phyloP scores from a whole-genome alignment of 164 flowering plant genomes.

The Litsea cubeba region DNA sequence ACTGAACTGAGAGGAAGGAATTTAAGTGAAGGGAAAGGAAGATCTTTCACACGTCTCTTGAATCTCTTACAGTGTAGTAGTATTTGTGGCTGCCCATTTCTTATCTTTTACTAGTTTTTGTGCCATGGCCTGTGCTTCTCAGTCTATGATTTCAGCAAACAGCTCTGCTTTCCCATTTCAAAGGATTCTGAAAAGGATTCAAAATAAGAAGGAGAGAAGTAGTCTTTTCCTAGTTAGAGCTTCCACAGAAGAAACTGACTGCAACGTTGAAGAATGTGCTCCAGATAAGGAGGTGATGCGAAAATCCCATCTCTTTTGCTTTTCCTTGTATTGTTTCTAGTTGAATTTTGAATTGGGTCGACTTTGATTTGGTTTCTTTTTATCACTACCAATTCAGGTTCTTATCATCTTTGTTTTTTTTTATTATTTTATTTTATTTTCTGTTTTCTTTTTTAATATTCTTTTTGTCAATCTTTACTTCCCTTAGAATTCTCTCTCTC shows the following conservation, averaged over 20 bases:
- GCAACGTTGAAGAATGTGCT: conserved; percentile 91
- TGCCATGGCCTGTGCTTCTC: conserved; percentile 42
- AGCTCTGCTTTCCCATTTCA: conserved; percentile 27
- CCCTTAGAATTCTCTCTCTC: no score
- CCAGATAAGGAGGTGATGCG: conserved; percentile 89
- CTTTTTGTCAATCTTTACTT: no score
- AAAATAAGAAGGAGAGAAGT: conserved; percentile 10
- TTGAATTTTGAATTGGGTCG: no score
- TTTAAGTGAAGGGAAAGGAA: neutral
- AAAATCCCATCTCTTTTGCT: neutral
- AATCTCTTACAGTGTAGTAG: no score
- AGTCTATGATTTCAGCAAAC: conserved; percentile 42
- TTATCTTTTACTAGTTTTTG: neutral
- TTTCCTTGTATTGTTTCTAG: neutral
- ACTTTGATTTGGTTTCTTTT: no score
- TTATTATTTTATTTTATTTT: no score
- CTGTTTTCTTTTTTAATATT: no score
- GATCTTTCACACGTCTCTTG: neutral
- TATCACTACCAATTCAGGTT: no score
- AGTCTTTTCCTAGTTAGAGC: conserved; percentile 37
- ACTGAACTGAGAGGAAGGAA: neutral
- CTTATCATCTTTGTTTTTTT: no score
- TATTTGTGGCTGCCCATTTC: neutral
- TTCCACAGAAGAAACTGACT: conserved; percentile 55
- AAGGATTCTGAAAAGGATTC: conserved; percentile 14